These are phyloP conservation scores for Xylariaceae sp. DNA, from an alignment of 2,329 filamentous ascomycete species.

Conservation along the genomic window DNA sequence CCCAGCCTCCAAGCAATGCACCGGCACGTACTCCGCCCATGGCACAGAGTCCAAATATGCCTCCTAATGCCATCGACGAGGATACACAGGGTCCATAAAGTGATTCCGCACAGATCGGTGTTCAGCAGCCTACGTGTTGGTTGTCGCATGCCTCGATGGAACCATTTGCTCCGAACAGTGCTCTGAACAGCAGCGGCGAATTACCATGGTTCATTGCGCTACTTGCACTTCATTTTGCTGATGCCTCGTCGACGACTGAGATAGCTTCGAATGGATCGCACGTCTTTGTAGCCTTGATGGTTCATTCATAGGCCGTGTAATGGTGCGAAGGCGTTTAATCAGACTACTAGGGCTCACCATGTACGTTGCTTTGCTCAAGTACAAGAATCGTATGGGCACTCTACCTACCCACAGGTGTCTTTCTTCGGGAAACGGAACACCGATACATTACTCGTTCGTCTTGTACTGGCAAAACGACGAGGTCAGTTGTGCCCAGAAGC, in stretches of 20 bases:
- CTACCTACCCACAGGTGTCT: not conserved
- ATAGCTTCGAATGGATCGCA: not conserved
- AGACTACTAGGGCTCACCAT: not conserved
- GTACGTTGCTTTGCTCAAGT: not conserved
- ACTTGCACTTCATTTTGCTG: slow-evolving; percentile 1
- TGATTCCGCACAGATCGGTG: not conserved
- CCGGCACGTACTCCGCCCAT: not conserved
- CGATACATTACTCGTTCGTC: not conserved
- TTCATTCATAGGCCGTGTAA: not conserved
- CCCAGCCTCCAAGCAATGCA: not conserved
- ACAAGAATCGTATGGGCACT: not conserved
- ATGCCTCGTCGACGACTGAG: not conserved
- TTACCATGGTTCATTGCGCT: slow-evolving; percentile 1
- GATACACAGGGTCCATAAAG: slow-evolving; percentile 11
- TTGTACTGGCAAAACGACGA: not conserved
- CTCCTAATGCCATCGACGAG: slow-evolving; percentile 20
- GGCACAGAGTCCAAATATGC: slow-evolving; percentile 27
- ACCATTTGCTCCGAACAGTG: too few relatives aligned
- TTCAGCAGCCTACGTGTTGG: not conserved
- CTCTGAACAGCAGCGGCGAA: not conserved
- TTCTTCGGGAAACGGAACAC: slow-evolving; percentile 1
- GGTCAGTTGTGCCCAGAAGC: not conserved
- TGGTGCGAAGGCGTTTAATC: not conserved
- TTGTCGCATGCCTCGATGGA: not conserved
- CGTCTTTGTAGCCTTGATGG: not conserved